Base-by-base conservation (phyloP, 139 green algal species). In the Parachlorella kessleri region DNA sequence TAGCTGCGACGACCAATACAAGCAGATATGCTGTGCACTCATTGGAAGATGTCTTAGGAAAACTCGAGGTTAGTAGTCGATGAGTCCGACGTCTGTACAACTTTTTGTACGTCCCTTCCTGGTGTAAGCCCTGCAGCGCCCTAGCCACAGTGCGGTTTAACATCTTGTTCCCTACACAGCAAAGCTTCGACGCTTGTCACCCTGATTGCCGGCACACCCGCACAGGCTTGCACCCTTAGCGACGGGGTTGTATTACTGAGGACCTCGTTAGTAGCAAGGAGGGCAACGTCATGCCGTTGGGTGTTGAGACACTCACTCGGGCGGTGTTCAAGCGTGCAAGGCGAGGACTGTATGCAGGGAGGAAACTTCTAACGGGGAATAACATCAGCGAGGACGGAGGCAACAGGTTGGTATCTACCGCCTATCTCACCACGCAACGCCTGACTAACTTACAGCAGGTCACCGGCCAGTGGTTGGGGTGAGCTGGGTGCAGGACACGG, bases 361-460 rank as follows among this genome's bases (percentile, higher is more conserved):
- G 89, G 59, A 75, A 78, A 1, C 76, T 95, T 8, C 74, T 84
- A 1, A 90, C 83, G n/a, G 94, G 91, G 24, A 97, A 98, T 81
- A 92, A 93, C 40, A 81, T 97, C 18, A 94, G 88, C 75, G 88
- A 95, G 24, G 91, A 97, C 54, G 94, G 93, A 36, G 91, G 86
- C 64, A 97, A 97, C 78, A 95, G 88, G 93, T 97, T 48, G 2
- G 41, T 30, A 10, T 24, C 18, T 42, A 14, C 42, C 23, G 33
- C 14, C 2, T 4, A 37, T 37, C 1, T 55, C 24, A 7, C 38
- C 36, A 35, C 36, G n/a, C 2, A 32, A 10, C 66, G 10, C 36
- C 18, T 3, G 36, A 10, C 18, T 32, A 24, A 7, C 33, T 6
- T 32, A 10, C 32, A 26, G 32, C 66, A 26, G 7, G 9, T 36